Percentiles rank a stretch among this genome's conserved stretches.
Conservation (phyloP, 202 grass and related monocot genomes). For the Dendrocalamus latiflorus region DNA sequence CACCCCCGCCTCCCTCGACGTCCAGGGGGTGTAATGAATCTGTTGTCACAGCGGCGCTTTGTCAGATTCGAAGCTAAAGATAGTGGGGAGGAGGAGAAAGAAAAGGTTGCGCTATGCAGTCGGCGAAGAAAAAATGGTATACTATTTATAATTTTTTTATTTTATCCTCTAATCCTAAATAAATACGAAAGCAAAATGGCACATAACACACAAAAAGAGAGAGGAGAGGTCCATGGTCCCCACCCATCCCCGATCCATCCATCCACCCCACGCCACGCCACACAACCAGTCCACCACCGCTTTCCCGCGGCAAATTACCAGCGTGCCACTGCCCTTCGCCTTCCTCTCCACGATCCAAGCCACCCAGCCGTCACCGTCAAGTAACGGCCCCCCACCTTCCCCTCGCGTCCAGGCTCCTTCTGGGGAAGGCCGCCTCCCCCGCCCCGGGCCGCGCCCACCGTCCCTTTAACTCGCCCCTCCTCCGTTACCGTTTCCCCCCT, state of each 20-base stretch:
- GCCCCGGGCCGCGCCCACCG: constrained; percentile 13
- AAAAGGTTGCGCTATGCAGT: too few species aligned
- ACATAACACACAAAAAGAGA: neutral
- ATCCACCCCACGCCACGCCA: neutral
- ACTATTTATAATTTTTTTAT: too few species aligned
- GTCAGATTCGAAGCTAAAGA: too few species aligned
- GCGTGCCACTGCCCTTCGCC: neutral
- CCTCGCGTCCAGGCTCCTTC: constrained; percentile 44
- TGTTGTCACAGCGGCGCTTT: too few species aligned
- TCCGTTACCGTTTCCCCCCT: constrained; percentile 38
- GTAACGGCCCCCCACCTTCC: constrained; percentile 47
- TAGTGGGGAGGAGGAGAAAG: too few species aligned
- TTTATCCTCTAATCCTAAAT: too few species aligned
- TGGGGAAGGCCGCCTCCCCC: constrained; percentile 43
- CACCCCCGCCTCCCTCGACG: too few species aligned
- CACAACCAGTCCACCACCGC: too few species aligned
- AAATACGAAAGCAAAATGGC: neutral
- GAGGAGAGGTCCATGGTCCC: too few species aligned
- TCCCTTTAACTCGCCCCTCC: constrained; percentile 30
- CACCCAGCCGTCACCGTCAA: constrained; percentile 51
- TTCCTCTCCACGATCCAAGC: neutral
- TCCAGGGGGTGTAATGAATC: too few species aligned
- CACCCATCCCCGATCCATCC: neutral
- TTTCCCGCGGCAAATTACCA: neutral
- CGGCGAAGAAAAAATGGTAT: too few species aligned